These are phyloP conservation scores for Pseudogymnoascus sp. DNA, from an alignment of 2,329 filamentous ascomycete genomes.

Conservation along the genomic window DNA sequence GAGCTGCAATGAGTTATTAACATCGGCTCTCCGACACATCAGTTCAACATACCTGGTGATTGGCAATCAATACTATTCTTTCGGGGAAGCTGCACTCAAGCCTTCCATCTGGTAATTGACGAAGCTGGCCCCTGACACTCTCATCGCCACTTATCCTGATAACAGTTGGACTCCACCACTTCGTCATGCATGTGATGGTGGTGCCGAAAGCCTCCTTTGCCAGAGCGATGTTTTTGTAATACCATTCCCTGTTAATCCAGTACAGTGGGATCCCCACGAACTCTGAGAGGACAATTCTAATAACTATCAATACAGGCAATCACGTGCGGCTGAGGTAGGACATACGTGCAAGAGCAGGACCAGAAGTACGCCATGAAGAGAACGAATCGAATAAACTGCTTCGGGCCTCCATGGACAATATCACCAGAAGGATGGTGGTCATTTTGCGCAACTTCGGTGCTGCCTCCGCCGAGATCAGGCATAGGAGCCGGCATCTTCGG, in stretches of 20 bases:
- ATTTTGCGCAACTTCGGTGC: slow-evolving; percentile 14
- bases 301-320: slow-evolving; percentile 9
- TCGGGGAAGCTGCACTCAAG: slow-evolving; percentile 75
- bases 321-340: slow-evolving; percentile 6
- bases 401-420: slow-evolving; percentile 24
- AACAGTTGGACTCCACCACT: slow-evolving; percentile 79
- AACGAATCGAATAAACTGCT: slow-evolving; percentile 23
- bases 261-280: slow-evolving; percentile 70
- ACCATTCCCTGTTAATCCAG: slow-evolving; percentile 65
- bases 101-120: slow-evolving; percentile 59
- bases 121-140: slow-evolving; percentile 68
- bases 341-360: slow-evolving; percentile 24
- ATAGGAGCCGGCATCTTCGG: slow-evolving; percentile 9
- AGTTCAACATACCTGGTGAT: slow-evolving; percentile 56
- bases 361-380: slow-evolving; percentile 23
- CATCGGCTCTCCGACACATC: slow-evolving; percentile 16
- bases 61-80: slow-evolving; percentile 74
- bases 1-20: slow-evolving; percentile 37
- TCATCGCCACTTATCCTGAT: slow-evolving; percentile 78
- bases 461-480: slow-evolving; percentile 11
- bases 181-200: slow-evolving; percentile 68
- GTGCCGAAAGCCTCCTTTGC: slow-evolving; percentile 80
- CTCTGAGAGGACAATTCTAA: slow-evolving; percentile 61
- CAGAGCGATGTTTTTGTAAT: slow-evolving; percentile 78
- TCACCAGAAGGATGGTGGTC: slow-evolving; percentile 26